A percentile compares a stretch with the other conserved stretches of the same genome.
Conservation (phyloP, 2,329 filamentous ascomycete species). For the Rasamsonia emersonii region DNA sequence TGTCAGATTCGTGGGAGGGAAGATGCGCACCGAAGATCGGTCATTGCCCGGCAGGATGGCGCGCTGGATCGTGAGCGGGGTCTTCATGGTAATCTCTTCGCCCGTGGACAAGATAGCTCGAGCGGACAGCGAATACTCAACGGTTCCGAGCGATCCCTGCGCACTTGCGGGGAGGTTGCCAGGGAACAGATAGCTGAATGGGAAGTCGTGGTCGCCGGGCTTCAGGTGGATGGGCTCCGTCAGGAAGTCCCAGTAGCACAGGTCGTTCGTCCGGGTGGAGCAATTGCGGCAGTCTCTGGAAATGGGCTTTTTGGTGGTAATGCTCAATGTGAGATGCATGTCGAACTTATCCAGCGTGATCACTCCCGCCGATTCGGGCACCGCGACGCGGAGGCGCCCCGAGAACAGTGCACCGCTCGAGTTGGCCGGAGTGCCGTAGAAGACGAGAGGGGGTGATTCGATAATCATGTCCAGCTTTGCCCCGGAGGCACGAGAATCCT, state of each 20-base stretch:
- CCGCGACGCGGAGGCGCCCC: conserved; percentile 66
- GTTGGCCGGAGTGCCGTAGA: conserved; percentile 65
- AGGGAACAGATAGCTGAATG: conserved; percentile 78
- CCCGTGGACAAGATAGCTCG: conserved; percentile 52
- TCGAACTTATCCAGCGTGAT: conserved; percentile 62
- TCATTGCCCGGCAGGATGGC: conserved; percentile 70
- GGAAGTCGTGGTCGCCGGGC: conserved; percentile 63
- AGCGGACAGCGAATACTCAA: conserved; percentile 72
- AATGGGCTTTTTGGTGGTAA: conserved; percentile 74
- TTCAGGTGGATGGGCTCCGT: conserved; percentile 39
- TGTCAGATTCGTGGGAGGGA: conserved; percentile 90
- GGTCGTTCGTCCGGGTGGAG: conserved; percentile 58
- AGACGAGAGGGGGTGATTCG: conserved; percentile 78
- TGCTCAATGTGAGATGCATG: conserved; percentile 62
- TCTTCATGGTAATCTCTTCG: conserved; percentile 56
- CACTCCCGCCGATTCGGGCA: conserved; percentile 54
- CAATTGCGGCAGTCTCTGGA: conserved; percentile 71
- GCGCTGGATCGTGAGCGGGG: conserved; percentile 65
- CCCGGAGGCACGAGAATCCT: conserved; percentile 27
- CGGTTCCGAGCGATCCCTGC: conserved; percentile 60
- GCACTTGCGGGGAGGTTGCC: conserved; percentile 80
- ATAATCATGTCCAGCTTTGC: conserved; percentile 55
- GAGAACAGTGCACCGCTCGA: conserved; percentile 82
- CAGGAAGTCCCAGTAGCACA: conserved; percentile 74
- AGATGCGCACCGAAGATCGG: conserved; percentile 85